Base-by-base conservation (phyloP, 2,329 filamentous ascomycete genomes). In the Lachnum nothofagi region DNA sequence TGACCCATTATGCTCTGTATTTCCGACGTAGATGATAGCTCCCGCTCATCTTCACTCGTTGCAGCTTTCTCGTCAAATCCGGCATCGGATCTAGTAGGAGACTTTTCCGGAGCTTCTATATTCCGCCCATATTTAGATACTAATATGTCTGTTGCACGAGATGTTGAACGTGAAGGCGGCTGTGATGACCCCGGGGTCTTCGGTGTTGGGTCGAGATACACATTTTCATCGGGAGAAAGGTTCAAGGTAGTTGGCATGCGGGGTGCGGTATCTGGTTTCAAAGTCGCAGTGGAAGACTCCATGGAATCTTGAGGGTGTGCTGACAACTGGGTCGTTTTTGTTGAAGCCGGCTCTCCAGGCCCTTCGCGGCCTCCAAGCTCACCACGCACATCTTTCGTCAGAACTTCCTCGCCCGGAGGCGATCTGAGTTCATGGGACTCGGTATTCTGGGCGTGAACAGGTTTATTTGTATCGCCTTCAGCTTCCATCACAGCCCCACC, bases 1-100 rank as follows among this genome's bases (percentile, higher is more conserved):
- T 97, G 93, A 54, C 89, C 88, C 88, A 98, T 97, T 66, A 98
- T 97, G 65, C 80, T 95, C 69, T 96, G 88, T 52, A 98, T 96
- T 70, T 98, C 93, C 5, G 85, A 84, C 51, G 82, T 80, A 1
- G 87, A 88, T 44, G 81, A 82, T 43, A 79, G 79, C 41, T 90
- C 83, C 19, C 80, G 78, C 46, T 81, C 77, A 61, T 82, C 81
- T 61, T 83, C 82, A 59, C 76, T 83, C 29, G 73, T 58, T 46
- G 75, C 76, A 51, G 69, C 70, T 58, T 74, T 78, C 43, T 82
- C 80, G 44, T 85, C 80, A 54, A 78, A 76, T 5, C 69, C 76
- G 24, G 70, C 71, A 59, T 79, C 75, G 24, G 78, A 79, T 49
- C 74, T 70, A 1, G 76, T 75, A 4, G 78, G 79, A 5, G 79